Percentiles rank a stretch among this genome's conserved stretches.
phyloP scores from a whole-genome alignment of 371 early-diverging fungal genomes.

The Mucor circinelloides region DNA sequence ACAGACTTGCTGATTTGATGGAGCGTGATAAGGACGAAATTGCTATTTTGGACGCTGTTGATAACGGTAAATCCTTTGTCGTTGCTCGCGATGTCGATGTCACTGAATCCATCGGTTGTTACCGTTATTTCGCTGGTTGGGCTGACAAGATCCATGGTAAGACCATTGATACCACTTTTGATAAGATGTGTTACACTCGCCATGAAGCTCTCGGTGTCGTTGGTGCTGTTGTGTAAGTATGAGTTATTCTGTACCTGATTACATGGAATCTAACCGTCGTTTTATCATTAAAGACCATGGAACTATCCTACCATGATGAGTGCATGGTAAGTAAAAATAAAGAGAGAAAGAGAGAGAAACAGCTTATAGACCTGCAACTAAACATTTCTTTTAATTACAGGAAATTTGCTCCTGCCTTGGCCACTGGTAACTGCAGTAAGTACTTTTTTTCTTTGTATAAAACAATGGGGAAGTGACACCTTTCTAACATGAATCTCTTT shows the following conservation, averaged over 20 bases:
- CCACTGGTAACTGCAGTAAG: conserved; percentile 63
- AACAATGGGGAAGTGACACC: not conserved
- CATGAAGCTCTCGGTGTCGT: conserved; percentile 80
- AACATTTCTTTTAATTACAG: not conserved
- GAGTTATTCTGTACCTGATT: not conserved
- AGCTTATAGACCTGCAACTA: too few relatives aligned
- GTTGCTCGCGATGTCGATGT: conserved; percentile 66
- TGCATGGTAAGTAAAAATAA: conserved; percentile 39
- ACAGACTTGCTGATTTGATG: conserved; percentile 72
- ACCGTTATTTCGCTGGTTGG: conserved; percentile 78
- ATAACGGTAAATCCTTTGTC: conserved; percentile 79
- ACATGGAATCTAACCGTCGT: too few relatives aligned
- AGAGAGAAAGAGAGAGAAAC: not conserved
- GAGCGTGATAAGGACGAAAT: conserved; percentile 70
- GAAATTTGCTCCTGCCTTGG: conserved; percentile 87
- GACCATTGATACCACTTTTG: conserved; percentile 37
- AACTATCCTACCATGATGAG: conserved; percentile 64
- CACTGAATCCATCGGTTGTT: conserved; percentile 61
- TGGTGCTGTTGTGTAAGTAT: conserved; percentile 63
- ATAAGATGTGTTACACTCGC: conserved; percentile 64
- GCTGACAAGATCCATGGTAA: conserved; percentile 77
- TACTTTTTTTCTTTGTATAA: not conserved
- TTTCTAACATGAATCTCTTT: not conserved
- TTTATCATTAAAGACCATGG: conserved; percentile 19
- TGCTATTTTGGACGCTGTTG: conserved; percentile 77